Evolutionary conservation across 1,284 basidiomycete genomes (phyloP).

Genomic region (Exobasidium rhododendri): DNA sequence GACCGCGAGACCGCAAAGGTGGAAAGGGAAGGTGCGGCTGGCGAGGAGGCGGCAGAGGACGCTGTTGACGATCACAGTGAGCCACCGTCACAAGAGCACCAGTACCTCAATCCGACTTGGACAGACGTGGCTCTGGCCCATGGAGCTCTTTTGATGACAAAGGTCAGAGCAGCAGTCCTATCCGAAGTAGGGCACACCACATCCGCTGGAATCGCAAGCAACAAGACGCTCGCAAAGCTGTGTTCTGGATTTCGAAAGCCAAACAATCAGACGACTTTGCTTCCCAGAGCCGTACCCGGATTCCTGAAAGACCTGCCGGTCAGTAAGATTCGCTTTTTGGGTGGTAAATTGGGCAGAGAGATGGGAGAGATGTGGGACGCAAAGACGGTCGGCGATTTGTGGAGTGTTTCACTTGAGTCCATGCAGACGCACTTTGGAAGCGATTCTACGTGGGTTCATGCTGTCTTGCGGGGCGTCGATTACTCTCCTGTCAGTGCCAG

Average conservation of each 20-base stretch:
- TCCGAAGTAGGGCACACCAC: slow-evolving; percentile 83
- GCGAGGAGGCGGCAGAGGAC: slow-evolving; percentile 26
- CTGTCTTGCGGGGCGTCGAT: slow-evolving; percentile 78
- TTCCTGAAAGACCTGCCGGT: slow-evolving; percentile 41
- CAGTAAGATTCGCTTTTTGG: slow-evolving; percentile 74
- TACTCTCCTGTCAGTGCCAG: slow-evolving; percentile 70
- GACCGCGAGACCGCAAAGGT: slow-evolving; percentile 20
- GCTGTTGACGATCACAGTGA: slow-evolving; percentile 27
- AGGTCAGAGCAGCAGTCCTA: slow-evolving; percentile 68
- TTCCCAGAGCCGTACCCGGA: slow-evolving; percentile 32
- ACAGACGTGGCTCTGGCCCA: slow-evolving; percentile 86
- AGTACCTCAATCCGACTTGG: slow-evolving; percentile 63
- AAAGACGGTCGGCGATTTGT: slow-evolving; percentile 70
- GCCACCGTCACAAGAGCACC: slow-evolving; percentile 8
- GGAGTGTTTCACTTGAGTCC: slow-evolving; percentile 63
- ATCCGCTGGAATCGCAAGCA: slow-evolving; percentile 84
- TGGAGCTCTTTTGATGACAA: slow-evolving; percentile 82
- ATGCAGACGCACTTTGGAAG: slow-evolving; percentile 81
- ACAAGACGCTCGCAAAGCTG: slow-evolving; percentile 92
- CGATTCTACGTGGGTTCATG: slow-evolving; percentile 72
- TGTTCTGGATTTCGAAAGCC: slow-evolving; percentile 44
- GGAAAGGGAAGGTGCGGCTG: slow-evolving; percentile 15
- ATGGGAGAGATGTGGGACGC: slow-evolving; percentile 82
- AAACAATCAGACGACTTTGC: slow-evolving; percentile 48
- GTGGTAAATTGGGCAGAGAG: slow-evolving; percentile 87